These are phyloP conservation scores for Phylloboletellus chloephorus DNA, from an alignment of 1,284 basidiomycete genomes.

Conservation along the genomic window DNA sequence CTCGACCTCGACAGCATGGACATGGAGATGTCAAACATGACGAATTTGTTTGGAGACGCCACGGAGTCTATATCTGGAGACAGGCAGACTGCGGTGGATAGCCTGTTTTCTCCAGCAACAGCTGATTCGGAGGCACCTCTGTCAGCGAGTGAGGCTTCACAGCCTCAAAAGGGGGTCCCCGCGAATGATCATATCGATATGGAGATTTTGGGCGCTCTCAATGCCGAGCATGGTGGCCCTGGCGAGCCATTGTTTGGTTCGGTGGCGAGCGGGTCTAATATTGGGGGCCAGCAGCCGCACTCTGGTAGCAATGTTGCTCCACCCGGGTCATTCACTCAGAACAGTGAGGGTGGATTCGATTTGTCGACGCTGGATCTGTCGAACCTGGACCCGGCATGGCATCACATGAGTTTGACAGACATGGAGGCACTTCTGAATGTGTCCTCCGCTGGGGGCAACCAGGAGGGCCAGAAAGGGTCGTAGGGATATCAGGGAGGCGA, in stretches of 20 bases:
- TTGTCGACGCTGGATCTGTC: constrained; percentile 41
- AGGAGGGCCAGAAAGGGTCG: constrained; percentile 26
- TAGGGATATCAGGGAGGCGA: constrained; percentile 8
- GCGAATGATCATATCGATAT: constrained; percentile 25
- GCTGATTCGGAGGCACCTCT: constrained; percentile 16
- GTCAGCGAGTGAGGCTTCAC: constrained; percentile 16
- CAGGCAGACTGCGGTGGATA: constrained; percentile 32
- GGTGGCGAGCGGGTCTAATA: constrained; percentile 12
- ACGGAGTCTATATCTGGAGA: constrained; percentile 33
- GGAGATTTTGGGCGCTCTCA: constrained; percentile 27
- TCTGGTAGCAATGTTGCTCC: constrained; percentile 27
- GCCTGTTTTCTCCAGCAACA: constrained; percentile 43
- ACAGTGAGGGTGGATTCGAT: constrained; percentile 31
- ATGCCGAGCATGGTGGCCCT: constrained; percentile 16
- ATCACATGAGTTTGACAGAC: constrained; percentile 32
- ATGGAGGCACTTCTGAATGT: constrained; percentile 31
- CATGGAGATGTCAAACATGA: constrained; percentile 51
- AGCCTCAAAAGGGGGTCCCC: constrained; percentile 11
- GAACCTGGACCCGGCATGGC: constrained; percentile 35
- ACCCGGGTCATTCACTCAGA: constrained; percentile 32
- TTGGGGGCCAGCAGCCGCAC: constrained; percentile 16
- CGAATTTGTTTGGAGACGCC: constrained; percentile 48
- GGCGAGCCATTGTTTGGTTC: constrained; percentile 22
- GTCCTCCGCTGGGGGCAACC: constrained; percentile 19
- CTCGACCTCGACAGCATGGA: constrained; percentile 67